Conservation (phyloP, 164 flowering plant genomes). For the Chimonanthus salicifolius region DNA sequence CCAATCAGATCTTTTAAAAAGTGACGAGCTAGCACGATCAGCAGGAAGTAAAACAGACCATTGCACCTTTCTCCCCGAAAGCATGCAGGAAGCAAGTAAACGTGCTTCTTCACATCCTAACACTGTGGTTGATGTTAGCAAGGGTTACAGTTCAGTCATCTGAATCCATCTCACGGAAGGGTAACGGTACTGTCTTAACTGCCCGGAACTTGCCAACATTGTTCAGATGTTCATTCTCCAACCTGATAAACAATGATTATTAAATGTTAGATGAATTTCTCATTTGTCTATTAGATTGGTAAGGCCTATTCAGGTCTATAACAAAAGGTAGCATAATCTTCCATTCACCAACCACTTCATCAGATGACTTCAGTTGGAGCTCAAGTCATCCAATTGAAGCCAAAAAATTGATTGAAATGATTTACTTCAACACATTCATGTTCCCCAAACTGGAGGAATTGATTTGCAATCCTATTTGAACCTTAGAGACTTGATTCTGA, state of each 20-base stretch:
- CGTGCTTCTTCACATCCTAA: neutral
- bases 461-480: too few relatives aligned
- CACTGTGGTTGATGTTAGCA: too few relatives aligned
- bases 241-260: conserved; percentile 24
- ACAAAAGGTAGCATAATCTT: neutral
- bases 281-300: neutral
- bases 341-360: neutral
- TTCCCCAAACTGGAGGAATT: too few relatives aligned
- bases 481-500: too few relatives aligned
- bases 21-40: neutral
- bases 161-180: conserved; percentile 56
- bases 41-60: neutral
- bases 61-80: neutral
- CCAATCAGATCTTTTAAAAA: neutral
- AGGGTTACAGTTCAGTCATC: conserved; percentile 27
- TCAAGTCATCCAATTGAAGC: too few relatives aligned
- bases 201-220: conserved; percentile 70
- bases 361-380: too few relatives aligned
- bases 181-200: conserved; percentile 60
- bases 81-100: conserved; percentile 21
- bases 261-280: neutral
- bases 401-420: too few relatives aligned
- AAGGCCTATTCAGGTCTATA: neutral
- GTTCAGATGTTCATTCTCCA: conserved; percentile 75
- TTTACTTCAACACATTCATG: too few relatives aligned